Base-by-base conservation (phyloP, 352 stramenopile species). In the Pythium biforme region DNA sequence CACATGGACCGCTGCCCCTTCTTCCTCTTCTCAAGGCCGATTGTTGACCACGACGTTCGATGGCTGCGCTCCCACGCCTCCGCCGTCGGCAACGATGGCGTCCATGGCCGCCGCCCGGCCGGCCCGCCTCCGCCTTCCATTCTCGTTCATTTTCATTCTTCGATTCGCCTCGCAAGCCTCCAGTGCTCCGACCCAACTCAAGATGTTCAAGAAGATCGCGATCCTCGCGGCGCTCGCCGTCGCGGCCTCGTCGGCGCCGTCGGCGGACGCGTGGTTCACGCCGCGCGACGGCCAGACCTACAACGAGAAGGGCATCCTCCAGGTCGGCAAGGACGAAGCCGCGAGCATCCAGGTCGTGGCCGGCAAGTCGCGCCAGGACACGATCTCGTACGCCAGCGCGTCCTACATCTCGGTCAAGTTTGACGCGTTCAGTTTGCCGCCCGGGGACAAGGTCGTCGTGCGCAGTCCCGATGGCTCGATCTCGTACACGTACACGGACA, bases 331-430 rank as follows among this genome's bases (percentile, higher is more conserved):
- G 33, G 45, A 62, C 43, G 31, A 68, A 20, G n/a, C 39, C 8
- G 61, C 53, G 39, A 56, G 41, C 40, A 61, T 67, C 59, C 39
- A 50, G 15, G 59, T 49, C 10, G 12, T 23, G 20, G 29, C 26
- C 4, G 60, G 60, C 25, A 46, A 26, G 19, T 46, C 49, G 8
- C 56, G 56, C 17, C n/a, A 31, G 4, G 56, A 69, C 39, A 51
- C 31, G 3, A 40, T 69, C 41, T 68, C 71, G 46, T 73, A 86
- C 72, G 51, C 76, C 39, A 69, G 71, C 29, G 73, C 79, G 25
- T 77, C 58, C 10, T 86, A 86, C 59, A 77, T 86, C 29, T 59
- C 75, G 8, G 70, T 90, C 20, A 73, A 86, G 59, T 88, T 92
- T 41, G 48, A 68, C 57, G 40, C 48, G 33, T 87, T 92, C 54